These are phyloP conservation scores for Nidularia pulvinata DNA, from an alignment of 768 basidiomycete genomes.

Conservation along the genomic window DNA sequence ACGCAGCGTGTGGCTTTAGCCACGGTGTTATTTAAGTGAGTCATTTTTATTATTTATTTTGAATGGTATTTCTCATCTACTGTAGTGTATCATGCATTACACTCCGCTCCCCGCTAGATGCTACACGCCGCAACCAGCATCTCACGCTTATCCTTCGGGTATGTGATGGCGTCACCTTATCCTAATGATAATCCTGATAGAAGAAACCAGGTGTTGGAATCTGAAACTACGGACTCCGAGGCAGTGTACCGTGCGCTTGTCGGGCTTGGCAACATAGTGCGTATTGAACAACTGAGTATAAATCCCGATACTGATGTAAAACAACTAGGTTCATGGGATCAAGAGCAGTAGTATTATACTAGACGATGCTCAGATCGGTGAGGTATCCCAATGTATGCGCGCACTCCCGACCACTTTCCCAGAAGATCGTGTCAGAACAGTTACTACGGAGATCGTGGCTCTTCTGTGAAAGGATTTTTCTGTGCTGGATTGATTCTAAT, in stretches of 20 bases:
- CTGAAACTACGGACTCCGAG: constrained; percentile 61
- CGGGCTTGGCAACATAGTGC: constrained; percentile 73
- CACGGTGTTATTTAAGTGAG: constrained; percentile 89
- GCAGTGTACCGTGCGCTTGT: constrained; percentile 71
- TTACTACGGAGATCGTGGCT: constrained; percentile 46
- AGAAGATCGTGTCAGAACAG: constrained; percentile 57
- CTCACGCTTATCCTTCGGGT: constrained; percentile 48
- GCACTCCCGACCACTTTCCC: constrained; percentile 44
- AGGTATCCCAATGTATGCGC: constrained; percentile 36
- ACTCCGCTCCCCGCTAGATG: constrained; percentile 38
- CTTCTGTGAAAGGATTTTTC: constrained; percentile 28
- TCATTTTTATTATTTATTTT: constrained; percentile 7
- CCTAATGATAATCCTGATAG: background rate
- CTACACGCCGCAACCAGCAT: constrained; percentile 36
- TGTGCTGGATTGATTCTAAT: too few relatives aligned
- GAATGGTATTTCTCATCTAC: background rate
- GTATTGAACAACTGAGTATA: constrained; percentile 11
- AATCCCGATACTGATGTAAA: constrained; percentile 1
- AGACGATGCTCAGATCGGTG: constrained; percentile 33
- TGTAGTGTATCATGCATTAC: constrained; percentile 66
- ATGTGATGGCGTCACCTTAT: constrained; percentile 6
- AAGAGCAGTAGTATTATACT: constrained; percentile 33
- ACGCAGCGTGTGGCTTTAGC: constrained; percentile 75
- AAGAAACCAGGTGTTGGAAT: constrained; percentile 38
- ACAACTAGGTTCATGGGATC: constrained; percentile 46